Conservation (phyloP, 208 protist genomes). For the Borovskyia barvae region DNA sequence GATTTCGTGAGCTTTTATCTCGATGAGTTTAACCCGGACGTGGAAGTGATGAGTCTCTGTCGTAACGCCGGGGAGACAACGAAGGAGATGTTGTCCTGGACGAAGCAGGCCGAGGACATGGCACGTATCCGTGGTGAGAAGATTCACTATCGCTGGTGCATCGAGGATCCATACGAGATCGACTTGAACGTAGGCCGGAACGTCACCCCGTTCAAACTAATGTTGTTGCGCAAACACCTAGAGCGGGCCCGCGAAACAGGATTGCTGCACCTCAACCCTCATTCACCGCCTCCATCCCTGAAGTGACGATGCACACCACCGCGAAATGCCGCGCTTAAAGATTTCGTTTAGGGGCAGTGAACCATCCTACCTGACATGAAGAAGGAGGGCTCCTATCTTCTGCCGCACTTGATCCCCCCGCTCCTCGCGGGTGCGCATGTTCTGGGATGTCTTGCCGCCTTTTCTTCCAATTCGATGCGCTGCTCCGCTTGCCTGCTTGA, state of each 20-base stretch:
- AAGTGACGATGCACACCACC: neutral
- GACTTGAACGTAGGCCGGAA: slow-evolving; percentile 87
- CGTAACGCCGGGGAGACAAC: slow-evolving; percentile 42
- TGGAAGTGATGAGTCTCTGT: slow-evolving; percentile 71
- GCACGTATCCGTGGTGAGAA: slow-evolving; percentile 74
- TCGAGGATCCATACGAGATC: slow-evolving; percentile 90
- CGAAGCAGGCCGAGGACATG: slow-evolving; percentile 71
- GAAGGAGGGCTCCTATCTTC: too few relatives aligned
- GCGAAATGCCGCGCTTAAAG: neutral
- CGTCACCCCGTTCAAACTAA: slow-evolving; percentile 84
- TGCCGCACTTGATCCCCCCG: too few relatives aligned
- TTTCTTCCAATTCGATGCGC: too few relatives aligned
- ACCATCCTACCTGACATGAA: too few relatives aligned
- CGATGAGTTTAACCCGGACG: slow-evolving; percentile 63
- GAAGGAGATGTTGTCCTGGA: slow-evolving; percentile 75
- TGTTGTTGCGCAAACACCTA: slow-evolving; percentile 70
- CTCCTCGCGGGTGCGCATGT: too few relatives aligned
- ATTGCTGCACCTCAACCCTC: slow-evolving; percentile 33
- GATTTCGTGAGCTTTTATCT: slow-evolving; percentile 83
- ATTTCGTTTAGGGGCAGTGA: too few relatives aligned
- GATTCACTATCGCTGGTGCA: slow-evolving; percentile 83
- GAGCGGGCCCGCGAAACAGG: slow-evolving; percentile 62
- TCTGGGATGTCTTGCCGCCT: too few relatives aligned
- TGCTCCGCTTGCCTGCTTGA: too few relatives aligned
- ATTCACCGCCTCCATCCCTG: neutral